Percentiles rank a stretch among this genome's conserved stretches.
Conservation (phyloP, 495 filamentous ascomycete genomes). For the Talaromyces stipitatus region DNA sequence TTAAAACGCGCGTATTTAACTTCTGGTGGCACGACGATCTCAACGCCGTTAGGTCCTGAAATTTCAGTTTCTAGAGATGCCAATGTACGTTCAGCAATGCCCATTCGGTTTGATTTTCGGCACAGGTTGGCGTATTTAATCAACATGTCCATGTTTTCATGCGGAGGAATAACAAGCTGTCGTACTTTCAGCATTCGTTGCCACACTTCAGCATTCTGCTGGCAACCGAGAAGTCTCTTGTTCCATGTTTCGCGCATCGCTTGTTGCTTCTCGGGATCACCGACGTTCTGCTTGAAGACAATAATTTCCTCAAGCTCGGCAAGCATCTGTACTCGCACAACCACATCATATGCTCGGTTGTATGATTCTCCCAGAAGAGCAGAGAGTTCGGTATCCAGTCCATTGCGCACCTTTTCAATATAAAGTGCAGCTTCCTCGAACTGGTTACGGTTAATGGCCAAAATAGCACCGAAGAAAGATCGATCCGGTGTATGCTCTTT, state of each 20-base stretch:
- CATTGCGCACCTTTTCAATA: conserved; percentile 86
- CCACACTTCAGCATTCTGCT: conserved; percentile 97
- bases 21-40: conserved; percentile 55
- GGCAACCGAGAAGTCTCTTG: conserved; percentile 85
- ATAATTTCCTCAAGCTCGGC: conserved; percentile 98
- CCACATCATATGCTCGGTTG: conserved; percentile 88
- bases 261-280: conserved; percentile 73
- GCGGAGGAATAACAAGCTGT: conserved; percentile 79
- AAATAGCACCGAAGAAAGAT: conserved; percentile 93
- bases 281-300: conserved; percentile 81
- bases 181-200: conserved; percentile 95
- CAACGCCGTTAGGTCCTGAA: conserved; percentile 45
- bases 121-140: conserved; percentile 99
- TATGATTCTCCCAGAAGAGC: conserved; percentile 94
- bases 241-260: conserved; percentile 94
- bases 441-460: conserved; percentile 88
- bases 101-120: conserved; percentile 88
- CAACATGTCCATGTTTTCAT: conserved; percentile 95
- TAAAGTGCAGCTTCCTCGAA: conserved; percentile 79
- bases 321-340: conserved; percentile 97
- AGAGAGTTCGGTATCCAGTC: conserved; percentile 88
- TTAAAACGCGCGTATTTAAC: conserved; percentile 90
- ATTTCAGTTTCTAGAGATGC: conserved; percentile 64
- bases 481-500: conserved; percentile 86
- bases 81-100: conserved; percentile 93